A percentile compares a stretch with the other conserved stretches of the same genome.
Conservation (phyloP, 306 rosid genomes). For the Ziziphus jujuba region DNA sequence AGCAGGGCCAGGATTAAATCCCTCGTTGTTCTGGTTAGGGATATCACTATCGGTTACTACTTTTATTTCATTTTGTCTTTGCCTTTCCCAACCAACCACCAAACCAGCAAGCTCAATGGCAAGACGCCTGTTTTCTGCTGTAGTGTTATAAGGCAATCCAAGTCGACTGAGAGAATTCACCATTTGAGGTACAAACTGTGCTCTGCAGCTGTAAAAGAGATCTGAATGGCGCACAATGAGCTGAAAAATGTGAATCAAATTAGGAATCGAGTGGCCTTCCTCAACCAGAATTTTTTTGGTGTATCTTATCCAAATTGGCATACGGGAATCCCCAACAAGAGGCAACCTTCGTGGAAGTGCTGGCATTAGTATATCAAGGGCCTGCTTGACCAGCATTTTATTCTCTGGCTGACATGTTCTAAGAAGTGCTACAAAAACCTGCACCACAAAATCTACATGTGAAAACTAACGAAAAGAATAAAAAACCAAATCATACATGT, state of each 20-base stretch:
- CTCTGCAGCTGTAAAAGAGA: conserved; percentile 98
- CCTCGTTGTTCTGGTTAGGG: conserved; percentile 63
- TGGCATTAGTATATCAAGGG: conserved; percentile 99
- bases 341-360: conserved; percentile 98
- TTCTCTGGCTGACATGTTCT: conserved; percentile 99
- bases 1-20: conserved; percentile 61
- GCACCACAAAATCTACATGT: conserved; percentile 39
- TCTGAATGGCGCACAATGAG: conserved; percentile 98
- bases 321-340: conserved; percentile 88
- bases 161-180: conserved; percentile 98
- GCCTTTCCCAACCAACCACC: conserved; percentile 99
- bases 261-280: conserved; percentile 98
- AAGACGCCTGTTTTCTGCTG: conserved; percentile 92
- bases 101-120: conserved; percentile 99
- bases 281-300: conserved; percentile 95
- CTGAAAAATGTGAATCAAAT: conserved; percentile 97
- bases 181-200: conserved; percentile 99
- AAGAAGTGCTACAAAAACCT: conserved; percentile 99
- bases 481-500: too few relatives aligned
- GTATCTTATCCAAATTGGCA: conserved; percentile 98
- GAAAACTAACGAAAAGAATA: not conserved
- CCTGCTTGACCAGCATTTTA: conserved; percentile 99
- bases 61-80: conserved; percentile 92
- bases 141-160: conserved; percentile 92
- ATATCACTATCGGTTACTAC: conserved; percentile 67